Evolutionary conservation across 2,329 filamentous ascomycete species (phyloP).

Genomic region (Curvularia eragrostidis): DNA sequence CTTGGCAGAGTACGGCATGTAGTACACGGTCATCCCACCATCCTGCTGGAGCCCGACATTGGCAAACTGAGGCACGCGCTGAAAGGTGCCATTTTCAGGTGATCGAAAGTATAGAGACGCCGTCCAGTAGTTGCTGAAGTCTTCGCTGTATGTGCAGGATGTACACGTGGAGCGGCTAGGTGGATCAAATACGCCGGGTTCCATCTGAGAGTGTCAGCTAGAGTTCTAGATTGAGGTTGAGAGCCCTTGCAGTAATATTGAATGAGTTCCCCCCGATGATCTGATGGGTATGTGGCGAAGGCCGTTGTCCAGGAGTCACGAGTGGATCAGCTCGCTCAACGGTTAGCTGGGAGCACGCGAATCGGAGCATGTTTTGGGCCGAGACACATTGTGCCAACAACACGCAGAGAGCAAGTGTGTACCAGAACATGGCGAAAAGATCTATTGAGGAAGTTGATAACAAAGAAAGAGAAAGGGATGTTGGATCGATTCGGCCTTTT

Average conservation of each 20-base stretch:
- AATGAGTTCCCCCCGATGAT: slow-evolving; percentile 45
- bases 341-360: slow-evolving; percentile 44
- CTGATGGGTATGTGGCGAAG: slow-evolving; percentile 42
- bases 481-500: neutral
- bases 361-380: slow-evolving; percentile 46
- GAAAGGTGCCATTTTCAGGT: slow-evolving; percentile 43
- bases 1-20: slow-evolving; percentile 72
- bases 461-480: neutral
- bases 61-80: slow-evolving; percentile 41
- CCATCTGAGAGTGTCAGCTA: slow-evolving; percentile 33
- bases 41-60: slow-evolving; percentile 41
- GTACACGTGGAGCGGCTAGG: slow-evolving; percentile 38
- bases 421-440: slow-evolving; percentile 31
- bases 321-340: slow-evolving; percentile 62
- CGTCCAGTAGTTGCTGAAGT: slow-evolving; percentile 45
- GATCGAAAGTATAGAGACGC: slow-evolving; percentile 42
- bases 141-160: slow-evolving; percentile 40
- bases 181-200: slow-evolving; percentile 35
- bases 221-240: neutral
- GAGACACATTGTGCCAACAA: slow-evolving; percentile 34
- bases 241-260: slow-evolving; percentile 37
- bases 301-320: slow-evolving; percentile 36
- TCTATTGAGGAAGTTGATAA: neutral
- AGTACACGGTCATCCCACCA: slow-evolving; percentile 64
- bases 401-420: slow-evolving; percentile 29